phyloP scores from a whole-genome alignment of 257 asterid species.

The Solanum clarkiae region DNA sequence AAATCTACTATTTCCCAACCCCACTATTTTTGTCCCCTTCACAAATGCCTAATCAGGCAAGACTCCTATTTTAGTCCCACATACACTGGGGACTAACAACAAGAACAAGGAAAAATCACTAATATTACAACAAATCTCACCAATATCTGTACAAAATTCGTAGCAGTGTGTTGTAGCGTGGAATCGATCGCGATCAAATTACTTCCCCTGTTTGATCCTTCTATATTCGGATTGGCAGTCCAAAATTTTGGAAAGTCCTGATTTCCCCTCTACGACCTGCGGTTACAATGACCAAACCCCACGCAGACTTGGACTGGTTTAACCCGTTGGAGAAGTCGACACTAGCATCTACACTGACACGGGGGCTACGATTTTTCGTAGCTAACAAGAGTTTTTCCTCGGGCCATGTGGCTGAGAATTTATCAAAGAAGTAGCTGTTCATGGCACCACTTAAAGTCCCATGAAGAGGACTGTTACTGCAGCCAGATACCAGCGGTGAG shows the following conservation, averaged over 20 bases:
- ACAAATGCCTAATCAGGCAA: constrained; percentile 3
- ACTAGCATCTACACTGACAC: constrained; percentile 55
- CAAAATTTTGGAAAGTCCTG: constrained; percentile 84
- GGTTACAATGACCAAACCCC: constrained; percentile 90
- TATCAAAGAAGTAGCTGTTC: constrained; percentile 63
- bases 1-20: neutral
- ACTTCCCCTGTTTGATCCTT: neutral
- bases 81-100: constrained; percentile 15
- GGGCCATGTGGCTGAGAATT: constrained; percentile 81
- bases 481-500: constrained; percentile 37
- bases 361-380: constrained; percentile 52
- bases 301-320: constrained; percentile 48
- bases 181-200: neutral
- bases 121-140: constrained; percentile 56
- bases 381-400: constrained; percentile 72
- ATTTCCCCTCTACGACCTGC: constrained; percentile 92
- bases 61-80: constrained; percentile 6
- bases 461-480: constrained; percentile 47
- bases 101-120: constrained; percentile 12
- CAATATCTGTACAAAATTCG: constrained; percentile 60
- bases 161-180: neutral
- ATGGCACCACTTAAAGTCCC: constrained; percentile 41
- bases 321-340: constrained; percentile 50
- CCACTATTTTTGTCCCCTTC: neutral
- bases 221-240: constrained; percentile 69